Percentiles rank a stretch among this genome's conserved stretches.
Evolutionary conservation across 805 yeast species (phyloP).

Genomic region (Starmerella floris): DNA sequence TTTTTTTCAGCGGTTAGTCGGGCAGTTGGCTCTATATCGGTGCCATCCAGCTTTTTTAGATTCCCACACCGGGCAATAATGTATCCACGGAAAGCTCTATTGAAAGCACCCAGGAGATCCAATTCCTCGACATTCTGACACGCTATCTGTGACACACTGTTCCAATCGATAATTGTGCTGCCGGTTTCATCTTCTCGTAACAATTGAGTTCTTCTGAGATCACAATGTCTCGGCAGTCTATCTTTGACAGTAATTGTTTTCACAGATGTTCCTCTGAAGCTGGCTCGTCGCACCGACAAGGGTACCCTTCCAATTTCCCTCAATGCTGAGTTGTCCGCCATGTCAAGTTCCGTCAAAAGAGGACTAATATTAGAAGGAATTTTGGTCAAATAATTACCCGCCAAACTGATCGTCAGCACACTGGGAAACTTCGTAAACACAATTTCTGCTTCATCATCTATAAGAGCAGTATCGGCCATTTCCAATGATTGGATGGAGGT

Average conservation of each 20-base stretch:
- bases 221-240: neutral
- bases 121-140: conserved; percentile 34
- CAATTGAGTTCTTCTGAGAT: conserved; percentile 1
- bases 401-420: conserved; percentile 10
- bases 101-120: conserved; percentile 34
- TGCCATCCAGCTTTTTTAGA: conserved; percentile 45
- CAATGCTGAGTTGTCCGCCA: conserved; percentile 29
- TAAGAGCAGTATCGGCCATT: conserved; percentile 27
- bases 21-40: conserved; percentile 34
- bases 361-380: conserved; percentile 24
- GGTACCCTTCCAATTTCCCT: neutral
- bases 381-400: conserved; percentile 28
- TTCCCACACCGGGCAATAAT: conserved; percentile 37
- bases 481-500: conserved; percentile 24
- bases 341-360: conserved; percentile 23
- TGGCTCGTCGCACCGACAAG: neutral
- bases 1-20: conserved; percentile 56
- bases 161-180: conserved; percentile 3
- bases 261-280: neutral
- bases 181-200: neutral
- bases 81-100: conserved; percentile 23
- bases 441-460: neutral
- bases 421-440: conserved; percentile 11
- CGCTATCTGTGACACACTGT: conserved; percentile 1
- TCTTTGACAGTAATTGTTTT: neutral